Conservation (phyloP, 2,329 filamentous ascomycete genomes). For the Westerdykella aurantiaca region DNA sequence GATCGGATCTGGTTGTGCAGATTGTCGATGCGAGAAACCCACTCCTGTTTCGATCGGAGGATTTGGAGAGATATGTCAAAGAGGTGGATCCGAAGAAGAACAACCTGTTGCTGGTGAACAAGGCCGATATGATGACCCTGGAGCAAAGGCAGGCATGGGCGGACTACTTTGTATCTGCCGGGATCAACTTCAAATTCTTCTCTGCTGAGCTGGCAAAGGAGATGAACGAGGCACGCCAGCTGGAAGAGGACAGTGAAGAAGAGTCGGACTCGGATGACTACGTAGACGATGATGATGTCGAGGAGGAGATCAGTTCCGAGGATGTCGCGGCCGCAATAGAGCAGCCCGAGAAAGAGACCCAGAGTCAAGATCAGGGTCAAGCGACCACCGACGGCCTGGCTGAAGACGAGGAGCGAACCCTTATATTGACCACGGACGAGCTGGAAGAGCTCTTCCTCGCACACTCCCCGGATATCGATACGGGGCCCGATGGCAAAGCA, state of each 20-base stretch:
- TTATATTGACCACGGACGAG: slow-evolving; percentile 89
- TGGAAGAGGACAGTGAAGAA: slow-evolving; percentile 47
- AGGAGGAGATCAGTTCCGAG: slow-evolving; percentile 43
- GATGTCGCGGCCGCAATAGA: slow-evolving; percentile 45
- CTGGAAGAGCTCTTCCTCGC: slow-evolving; percentile 81
- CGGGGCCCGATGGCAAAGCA: slow-evolving; percentile 44
- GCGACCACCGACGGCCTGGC: slow-evolving; percentile 35
- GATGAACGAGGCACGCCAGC: slow-evolving; percentile 65
- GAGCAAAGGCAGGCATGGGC: slow-evolving; percentile 81
- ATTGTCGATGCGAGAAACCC: slow-evolving; percentile 97
- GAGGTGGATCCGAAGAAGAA: slow-evolving; percentile 82
- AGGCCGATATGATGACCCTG: slow-evolving; percentile 96
- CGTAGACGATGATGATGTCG: slow-evolving; percentile 41
- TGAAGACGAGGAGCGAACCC: slow-evolving; percentile 45
- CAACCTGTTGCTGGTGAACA: slow-evolving; percentile 92
- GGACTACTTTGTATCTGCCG: slow-evolving; percentile 70
- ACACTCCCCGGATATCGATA: slow-evolving; percentile 58
- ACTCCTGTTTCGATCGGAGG: slow-evolving; percentile 86
- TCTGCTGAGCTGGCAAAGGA: slow-evolving; percentile 90
- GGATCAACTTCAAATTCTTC: slow-evolving; percentile 92
- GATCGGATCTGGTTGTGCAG: slow-evolving; percentile 91
- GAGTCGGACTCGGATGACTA: slow-evolving; percentile 32
- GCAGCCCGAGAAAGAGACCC: slow-evolving; percentile 38
- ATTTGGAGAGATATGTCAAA: slow-evolving; percentile 90
- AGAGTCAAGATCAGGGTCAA: slow-evolving; percentile 36